These are phyloP conservation scores for Tetracentron sinense DNA, from an alignment of 164 flowering plant species.

Conservation along the genomic window DNA sequence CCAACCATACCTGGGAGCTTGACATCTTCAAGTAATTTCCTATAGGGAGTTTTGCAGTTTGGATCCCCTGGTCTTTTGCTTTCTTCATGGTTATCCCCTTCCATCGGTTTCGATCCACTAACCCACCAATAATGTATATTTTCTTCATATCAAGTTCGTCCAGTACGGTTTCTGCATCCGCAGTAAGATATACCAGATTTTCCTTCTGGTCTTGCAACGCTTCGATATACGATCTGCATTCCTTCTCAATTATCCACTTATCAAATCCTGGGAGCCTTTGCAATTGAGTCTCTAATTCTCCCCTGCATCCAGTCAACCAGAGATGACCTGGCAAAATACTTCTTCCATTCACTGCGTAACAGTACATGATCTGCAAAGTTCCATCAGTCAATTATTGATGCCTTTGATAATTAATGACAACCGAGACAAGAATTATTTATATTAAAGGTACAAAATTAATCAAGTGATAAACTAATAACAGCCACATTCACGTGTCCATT, in stretches of 20 bases:
- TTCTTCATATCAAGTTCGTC: constrained; percentile 67
- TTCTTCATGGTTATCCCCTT: constrained; percentile 90
- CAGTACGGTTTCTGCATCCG: constrained; percentile 74
- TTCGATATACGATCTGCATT: constrained; percentile 61
- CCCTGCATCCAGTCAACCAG: constrained; percentile 84
- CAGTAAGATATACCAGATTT: constrained; percentile 84
- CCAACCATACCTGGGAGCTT: constrained; percentile 70
- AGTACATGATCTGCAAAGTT: constrained; percentile 78
- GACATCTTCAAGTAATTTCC: constrained; percentile 86
- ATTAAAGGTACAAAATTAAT: background rate
- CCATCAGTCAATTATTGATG: constrained; percentile 7
- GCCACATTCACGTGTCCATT: background rate
- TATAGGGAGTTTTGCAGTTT: constrained; percentile 86
- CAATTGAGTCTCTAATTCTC: constrained; percentile 64
- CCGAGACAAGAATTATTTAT: too few species aligned
- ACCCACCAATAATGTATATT: constrained; percentile 82
- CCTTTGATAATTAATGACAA: background rate
- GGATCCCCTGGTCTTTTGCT: constrained; percentile 85
- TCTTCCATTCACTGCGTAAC: constrained; percentile 84
- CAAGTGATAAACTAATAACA: background rate
- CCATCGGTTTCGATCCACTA: constrained; percentile 94
- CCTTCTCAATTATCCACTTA: constrained; percentile 84
- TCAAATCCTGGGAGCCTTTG: constrained; percentile 75
- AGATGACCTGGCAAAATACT: constrained; percentile 62
- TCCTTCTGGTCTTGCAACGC: constrained; percentile 72